Percentiles rank a stretch among this genome's conserved stretches.
Conservation (phyloP, 805 yeast species). For the Jamesozyma rosinii region DNA sequence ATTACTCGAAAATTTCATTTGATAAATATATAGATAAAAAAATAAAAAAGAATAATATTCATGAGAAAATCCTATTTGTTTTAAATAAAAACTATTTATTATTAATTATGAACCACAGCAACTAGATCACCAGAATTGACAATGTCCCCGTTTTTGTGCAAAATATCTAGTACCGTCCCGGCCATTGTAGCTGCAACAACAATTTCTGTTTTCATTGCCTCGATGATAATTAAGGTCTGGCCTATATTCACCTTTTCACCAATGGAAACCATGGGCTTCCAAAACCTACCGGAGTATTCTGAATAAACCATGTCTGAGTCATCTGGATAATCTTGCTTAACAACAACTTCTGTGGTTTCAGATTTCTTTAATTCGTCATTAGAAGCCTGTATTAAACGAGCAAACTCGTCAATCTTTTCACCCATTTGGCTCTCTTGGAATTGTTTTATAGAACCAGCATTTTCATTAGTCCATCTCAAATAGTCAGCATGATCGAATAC, state of each 20-base stretch:
- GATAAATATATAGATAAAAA: too few relatives aligned
- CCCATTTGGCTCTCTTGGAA: conserved; percentile 64
- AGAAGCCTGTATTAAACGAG: conserved; percentile 68
- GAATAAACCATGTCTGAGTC: conserved; percentile 80
- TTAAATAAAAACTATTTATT: too few relatives aligned
- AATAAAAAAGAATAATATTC: too few relatives aligned
- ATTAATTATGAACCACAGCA: conserved; percentile 62
- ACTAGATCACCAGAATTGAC: conserved; percentile 95
- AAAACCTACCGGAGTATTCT: conserved; percentile 92
- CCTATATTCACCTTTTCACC: conserved; percentile 70
- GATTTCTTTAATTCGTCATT: conserved; percentile 60
- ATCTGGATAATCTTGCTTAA: conserved; percentile 57
- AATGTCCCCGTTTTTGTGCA: conserved; percentile 86
- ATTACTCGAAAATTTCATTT: too few relatives aligned
- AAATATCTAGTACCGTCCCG: conserved; percentile 64
- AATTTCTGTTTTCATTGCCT: conserved; percentile 99
- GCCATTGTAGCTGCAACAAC: conserved; percentile 59
- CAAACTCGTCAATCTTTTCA: conserved; percentile 78
- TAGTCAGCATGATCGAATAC: conserved; percentile 79
- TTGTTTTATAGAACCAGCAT: conserved; percentile 60
- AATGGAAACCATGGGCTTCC: conserved; percentile 79
- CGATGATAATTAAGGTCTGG: conserved; percentile 79
- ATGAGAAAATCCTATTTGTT: too few relatives aligned
- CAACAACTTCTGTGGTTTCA: conserved; percentile 37
- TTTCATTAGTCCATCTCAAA: conserved; percentile 64